Conservation (phyloP, 2,329 filamentous ascomycete species). For the Xylaria arbuscula region DNA sequence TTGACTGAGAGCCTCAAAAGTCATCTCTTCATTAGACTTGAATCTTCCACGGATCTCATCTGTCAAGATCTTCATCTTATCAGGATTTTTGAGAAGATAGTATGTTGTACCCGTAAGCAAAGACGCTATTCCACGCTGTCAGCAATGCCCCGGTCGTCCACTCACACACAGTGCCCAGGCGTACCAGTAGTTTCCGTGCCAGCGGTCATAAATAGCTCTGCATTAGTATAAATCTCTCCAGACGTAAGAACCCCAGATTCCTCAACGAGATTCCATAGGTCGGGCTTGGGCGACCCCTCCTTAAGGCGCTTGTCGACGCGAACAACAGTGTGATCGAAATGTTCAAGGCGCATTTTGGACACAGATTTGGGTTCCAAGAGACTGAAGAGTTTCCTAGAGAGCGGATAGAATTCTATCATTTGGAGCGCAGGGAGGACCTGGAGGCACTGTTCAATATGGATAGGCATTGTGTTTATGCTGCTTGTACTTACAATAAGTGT, state of each 20-base stretch:
- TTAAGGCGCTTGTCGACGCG: slow-evolving; percentile 35
- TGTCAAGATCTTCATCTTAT: slow-evolving; percentile 30
- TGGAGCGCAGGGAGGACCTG: slow-evolving; percentile 31
- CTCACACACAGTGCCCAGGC: not conserved
- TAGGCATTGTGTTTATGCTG: not conserved
- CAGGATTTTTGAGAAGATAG: slow-evolving; percentile 33
- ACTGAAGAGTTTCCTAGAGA: slow-evolving; percentile 24
- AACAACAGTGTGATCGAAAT: slow-evolving; percentile 34
- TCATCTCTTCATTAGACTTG: slow-evolving; percentile 45
- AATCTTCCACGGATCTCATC: slow-evolving; percentile 35
- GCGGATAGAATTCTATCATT: slow-evolving; percentile 34
- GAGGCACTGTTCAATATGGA: slow-evolving; percentile 3
- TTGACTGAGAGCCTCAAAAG: slow-evolving; percentile 38
- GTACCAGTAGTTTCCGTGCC: slow-evolving; percentile 39
- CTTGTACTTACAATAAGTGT: slow-evolving; percentile 28
- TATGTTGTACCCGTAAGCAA: slow-evolving; percentile 34
- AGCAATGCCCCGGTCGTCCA: slow-evolving; percentile 1
- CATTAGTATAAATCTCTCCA: slow-evolving; percentile 39
- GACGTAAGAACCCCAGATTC: slow-evolving; percentile 37
- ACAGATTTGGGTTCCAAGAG: slow-evolving; percentile 32
- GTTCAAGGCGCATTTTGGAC: slow-evolving; percentile 32
- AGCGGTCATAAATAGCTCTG: slow-evolving; percentile 43
- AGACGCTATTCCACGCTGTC: slow-evolving; percentile 37
- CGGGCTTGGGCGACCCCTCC: slow-evolving; percentile 38
- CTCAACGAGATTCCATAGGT: slow-evolving; percentile 46